Base-by-base conservation (phyloP, 129 eudicot species). In the Kitagawia praeruptora region DNA sequence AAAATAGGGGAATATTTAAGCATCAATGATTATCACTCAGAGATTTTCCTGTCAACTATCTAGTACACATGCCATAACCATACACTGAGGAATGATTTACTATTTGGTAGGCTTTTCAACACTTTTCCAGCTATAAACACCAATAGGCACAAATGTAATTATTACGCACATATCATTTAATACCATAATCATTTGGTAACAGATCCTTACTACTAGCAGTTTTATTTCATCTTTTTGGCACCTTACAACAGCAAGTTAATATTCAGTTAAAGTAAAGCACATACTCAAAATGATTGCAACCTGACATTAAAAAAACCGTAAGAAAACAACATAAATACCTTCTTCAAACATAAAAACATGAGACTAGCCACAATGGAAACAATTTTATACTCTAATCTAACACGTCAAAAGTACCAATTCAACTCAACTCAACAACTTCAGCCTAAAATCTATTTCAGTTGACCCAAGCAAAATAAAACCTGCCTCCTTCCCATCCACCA, bases 291-390 rank as follows among this genome's bases (percentile, higher is more conserved):
- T 51, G n/a, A 25, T 70, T 31, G 34, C 34, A 31, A 31, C 34
- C 34, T n/a, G 34, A 31, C 34, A 31, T 31, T 31, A 31, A 31
- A 31, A 31, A 31, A 31, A 31, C 0, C 34, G 1, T 34, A 34
- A 1, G 37, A 34, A 18, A 56, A 6, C 14, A 54, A 67, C 8
- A 51, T 70, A 79, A 21, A 76, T 54, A 82, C 97, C 97, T 89
- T 91, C 93, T 83, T 89, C 97, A 13, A 91, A n/a, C n/a, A n/a
- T n/a, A n/a, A n/a, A n/a, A n/a, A n/a, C n/a, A n/a, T n/a, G n/a
- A n/a, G n/a, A n/a, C n/a, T n/a, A n/a, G n/a, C n/a, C 56, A 84
- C 6, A 85, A 80, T 8, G 47, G 81, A 40, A 79, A 21, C 10
- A 10, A 25, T 34, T 40, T 70, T 21, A 64, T 45, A 64, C 51